A percentile compares a stretch with the other conserved stretches of the same genome.
These are phyloP conservation scores for Elaphomyces granulatus DNA, from an alignment of 495 filamentous ascomycete species.

Conservation along the genomic window DNA sequence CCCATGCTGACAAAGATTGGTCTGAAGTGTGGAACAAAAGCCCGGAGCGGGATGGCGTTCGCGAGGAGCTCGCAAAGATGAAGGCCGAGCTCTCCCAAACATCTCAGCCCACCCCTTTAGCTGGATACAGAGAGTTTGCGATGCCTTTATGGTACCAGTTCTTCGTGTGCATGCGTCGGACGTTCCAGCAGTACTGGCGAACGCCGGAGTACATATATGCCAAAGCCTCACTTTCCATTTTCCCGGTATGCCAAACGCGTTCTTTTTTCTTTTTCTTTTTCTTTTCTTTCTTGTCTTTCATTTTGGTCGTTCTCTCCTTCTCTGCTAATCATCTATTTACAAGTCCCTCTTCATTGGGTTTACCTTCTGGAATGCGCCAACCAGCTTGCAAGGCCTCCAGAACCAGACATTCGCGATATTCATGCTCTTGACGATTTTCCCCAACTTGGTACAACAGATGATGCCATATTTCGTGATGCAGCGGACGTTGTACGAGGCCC, in stretches of 20 bases:
- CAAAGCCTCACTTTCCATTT: conserved; percentile 40
- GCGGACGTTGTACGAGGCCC: conserved; percentile 54
- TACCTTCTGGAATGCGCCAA: conserved; percentile 68
- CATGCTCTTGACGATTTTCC: conserved; percentile 72
- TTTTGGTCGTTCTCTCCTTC: no score
- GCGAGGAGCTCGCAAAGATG: conserved; percentile 53
- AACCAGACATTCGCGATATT: conserved; percentile 90
- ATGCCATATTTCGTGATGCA: conserved; percentile 58
- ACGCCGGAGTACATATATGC: conserved; percentile 44
- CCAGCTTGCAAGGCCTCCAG: conserved; percentile 66
- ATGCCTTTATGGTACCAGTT: conserved; percentile 41
- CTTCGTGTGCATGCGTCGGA: conserved; percentile 34
- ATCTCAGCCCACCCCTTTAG: conserved; percentile 17
- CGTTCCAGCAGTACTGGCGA: conserved; percentile 46
- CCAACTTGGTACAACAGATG: conserved; percentile 64
- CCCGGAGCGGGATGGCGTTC: conserved; percentile 51
- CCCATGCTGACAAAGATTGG: conserved; percentile 64
- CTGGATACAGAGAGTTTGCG: conserved; percentile 35
- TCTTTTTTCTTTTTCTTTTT: no score
- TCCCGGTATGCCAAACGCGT: conserved; percentile 18
- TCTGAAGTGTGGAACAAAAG: conserved; percentile 58
- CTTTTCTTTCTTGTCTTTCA: neutral
- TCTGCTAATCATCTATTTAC: conserved; percentile 32
- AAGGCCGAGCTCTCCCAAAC: conserved; percentile 43
- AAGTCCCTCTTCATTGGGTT: conserved; percentile 78